A percentile compares a stretch with the other conserved stretches of the same genome.
Evolutionary conservation across 805 yeast genomes (phyloP).

Genomic region (Martiniozyma abietophila): DNA sequence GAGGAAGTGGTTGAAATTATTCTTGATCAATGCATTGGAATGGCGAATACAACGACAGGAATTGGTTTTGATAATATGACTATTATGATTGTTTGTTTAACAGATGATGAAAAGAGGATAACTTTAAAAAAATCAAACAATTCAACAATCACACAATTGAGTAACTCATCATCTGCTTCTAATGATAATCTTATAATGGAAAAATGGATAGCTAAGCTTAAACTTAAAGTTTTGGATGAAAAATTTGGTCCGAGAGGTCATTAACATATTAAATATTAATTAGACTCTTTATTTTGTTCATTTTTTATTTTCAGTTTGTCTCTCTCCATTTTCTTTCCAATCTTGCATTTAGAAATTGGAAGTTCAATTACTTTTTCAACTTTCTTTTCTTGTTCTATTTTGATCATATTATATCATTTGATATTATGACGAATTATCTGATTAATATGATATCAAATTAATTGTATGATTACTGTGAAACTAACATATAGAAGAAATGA

Average conservation of each 20-base stretch:
- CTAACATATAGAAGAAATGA: too few relatives aligned
- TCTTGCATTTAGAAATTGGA: neutral
- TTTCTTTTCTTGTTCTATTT: too few relatives aligned
- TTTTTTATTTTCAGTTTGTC: neutral
- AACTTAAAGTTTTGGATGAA: slow-evolving; percentile 28
- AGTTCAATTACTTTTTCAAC: too few relatives aligned
- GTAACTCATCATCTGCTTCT: neutral
- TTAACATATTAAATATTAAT: slow-evolving; percentile 2
- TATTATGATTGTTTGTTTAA: slow-evolving; percentile 55
- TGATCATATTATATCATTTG: too few relatives aligned
- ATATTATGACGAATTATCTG: too few relatives aligned
- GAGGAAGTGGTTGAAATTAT: slow-evolving; percentile 51
- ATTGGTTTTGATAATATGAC: slow-evolving; percentile 83
- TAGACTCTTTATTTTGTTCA: neutral
- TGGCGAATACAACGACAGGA: slow-evolving; percentile 68
- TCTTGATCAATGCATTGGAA: slow-evolving; percentile 55
- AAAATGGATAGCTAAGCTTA: slow-evolving; percentile 52
- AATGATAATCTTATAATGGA: slow-evolving; percentile 25
- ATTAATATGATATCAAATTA: too few relatives aligned
- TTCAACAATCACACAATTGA: slow-evolving; percentile 2
- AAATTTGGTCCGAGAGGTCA: slow-evolving; percentile 24
- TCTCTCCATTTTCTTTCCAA: neutral
- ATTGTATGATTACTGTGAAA: too few relatives aligned
- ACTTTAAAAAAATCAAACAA: neutral
- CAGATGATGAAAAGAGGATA: slow-evolving; percentile 25